These are phyloP conservation scores for Mycocentrospora acerina DNA, from an alignment of 2,329 filamentous ascomycete species.

Conservation along the genomic window DNA sequence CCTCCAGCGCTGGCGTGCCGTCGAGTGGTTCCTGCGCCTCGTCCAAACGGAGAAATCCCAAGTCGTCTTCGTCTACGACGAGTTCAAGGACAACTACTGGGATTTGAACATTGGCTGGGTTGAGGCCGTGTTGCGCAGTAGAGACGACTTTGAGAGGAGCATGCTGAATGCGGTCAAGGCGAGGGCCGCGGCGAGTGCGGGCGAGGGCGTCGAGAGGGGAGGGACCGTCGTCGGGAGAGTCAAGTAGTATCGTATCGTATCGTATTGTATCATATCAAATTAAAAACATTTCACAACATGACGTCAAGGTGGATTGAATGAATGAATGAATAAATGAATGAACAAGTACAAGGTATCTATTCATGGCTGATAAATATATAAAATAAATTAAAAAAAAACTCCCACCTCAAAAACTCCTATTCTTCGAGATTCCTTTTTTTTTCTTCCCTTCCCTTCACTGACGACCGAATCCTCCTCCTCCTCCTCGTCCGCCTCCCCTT, in stretches of 20 bases:
- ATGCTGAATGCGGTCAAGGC: constrained; percentile 89
- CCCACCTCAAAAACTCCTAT: too few relatives aligned
- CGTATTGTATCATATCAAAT: neutral
- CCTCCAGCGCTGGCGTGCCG: constrained; percentile 89
- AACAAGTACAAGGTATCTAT: too few relatives aligned
- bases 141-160: constrained; percentile 90
- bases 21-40: constrained; percentile 78
- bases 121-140: constrained; percentile 79
- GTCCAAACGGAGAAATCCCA: constrained; percentile 72
- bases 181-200: constrained; percentile 80
- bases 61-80: constrained; percentile 75
- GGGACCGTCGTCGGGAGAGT: constrained; percentile 97
- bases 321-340: too few relatives aligned
- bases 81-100: constrained; percentile 86
- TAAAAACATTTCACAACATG: too few relatives aligned
- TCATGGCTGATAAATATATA: too few relatives aligned
- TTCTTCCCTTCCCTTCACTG: too few relatives aligned
- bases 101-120: constrained; percentile 95
- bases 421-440: too few relatives aligned
- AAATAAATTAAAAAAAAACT: too few relatives aligned
- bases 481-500: neutral
- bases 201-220: constrained; percentile 68
- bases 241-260: too few relatives aligned
- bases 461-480: neutral
- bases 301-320: too few relatives aligned